Evolutionary conservation across 169 alveolate species (phyloP).

Genomic region (Plasmodium berghei): DNA sequence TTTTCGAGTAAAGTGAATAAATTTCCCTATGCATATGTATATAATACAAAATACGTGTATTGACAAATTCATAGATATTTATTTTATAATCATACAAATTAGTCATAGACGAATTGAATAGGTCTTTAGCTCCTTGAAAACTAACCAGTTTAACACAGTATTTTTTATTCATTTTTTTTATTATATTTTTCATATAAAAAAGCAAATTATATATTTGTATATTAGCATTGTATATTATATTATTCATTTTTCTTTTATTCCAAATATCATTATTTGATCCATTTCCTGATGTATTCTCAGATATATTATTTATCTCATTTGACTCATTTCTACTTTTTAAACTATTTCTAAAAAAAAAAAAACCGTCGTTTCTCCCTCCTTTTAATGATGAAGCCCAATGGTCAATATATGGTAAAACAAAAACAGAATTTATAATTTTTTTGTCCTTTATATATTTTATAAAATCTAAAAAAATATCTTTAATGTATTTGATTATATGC

Average conservation of each 20-base stretch:
- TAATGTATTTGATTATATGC: slow-evolving; percentile 40
- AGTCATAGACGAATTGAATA: slow-evolving; percentile 22
- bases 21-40: slow-evolving; percentile 35
- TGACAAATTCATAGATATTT: slow-evolving; percentile 24
- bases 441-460: slow-evolving; percentile 50
- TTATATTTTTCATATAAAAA: slow-evolving; percentile 57
- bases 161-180: slow-evolving; percentile 22
- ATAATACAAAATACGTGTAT: slow-evolving; percentile 31
- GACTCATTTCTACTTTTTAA: background rate
- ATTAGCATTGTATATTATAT: background rate
- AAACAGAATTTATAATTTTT: slow-evolving; percentile 21
- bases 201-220: slow-evolving; percentile 70
- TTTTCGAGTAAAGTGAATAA: background rate
- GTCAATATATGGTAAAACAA: slow-evolving; percentile 66
- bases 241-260: background rate
- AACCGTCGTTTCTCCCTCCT: background rate
- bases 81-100: slow-evolving; percentile 67
- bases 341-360: background rate
- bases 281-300: background rate
- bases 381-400: slow-evolving; percentile 53
- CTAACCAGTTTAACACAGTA: slow-evolving; percentile 60
- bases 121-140: slow-evolving; percentile 27
- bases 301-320: background rate
- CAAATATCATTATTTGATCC: background rate
- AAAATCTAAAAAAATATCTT: slow-evolving; percentile 56